Evolutionary conservation across 176 grass and related monocot species (phyloP), one percentile per base, ranked within the genome.

Genomic region (Cocos nucifera): DNA sequence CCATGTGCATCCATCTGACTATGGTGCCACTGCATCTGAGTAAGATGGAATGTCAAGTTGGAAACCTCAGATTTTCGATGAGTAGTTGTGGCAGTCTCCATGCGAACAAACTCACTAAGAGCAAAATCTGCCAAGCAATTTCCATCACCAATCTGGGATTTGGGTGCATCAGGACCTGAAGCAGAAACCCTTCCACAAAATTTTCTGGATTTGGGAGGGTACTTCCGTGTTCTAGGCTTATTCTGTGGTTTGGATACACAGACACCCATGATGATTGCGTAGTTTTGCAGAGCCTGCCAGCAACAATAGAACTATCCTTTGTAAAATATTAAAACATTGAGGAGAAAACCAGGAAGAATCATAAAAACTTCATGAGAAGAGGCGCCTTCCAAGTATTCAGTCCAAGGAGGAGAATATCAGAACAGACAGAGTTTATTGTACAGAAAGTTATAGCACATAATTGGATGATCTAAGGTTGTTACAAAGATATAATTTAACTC

Each of bases 21-120:
- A 57, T 91, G 87, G 54, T 88, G 79, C 87, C 93, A 92, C 59
- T 88, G 80, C 81, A 92, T 82, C 67, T 98, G 84, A 6, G 79
- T 92, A 15, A 84, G 75, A 51, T 92, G 87, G 80, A 86, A 78
- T 21, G 69, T 98, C 69, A 80, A 61, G 64, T 86, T 88, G 28
- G 78, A 69, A 48, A 70, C 79, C 72, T 85, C 78, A 0, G 64
- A 53, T 53, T 91, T 98, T 56, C 77, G 55, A 22, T 44, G 30
- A 57, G 77, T 78, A 1, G 75, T 65, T 4, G 73, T 22, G 49
- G 66, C 74, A 4, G 80, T 79, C 75, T 95, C 90, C 6, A 87
- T 50, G n/a, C 78, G 87, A 53, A 88, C 78, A 54, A 88, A 83
- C 62, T 82, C 78, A 27, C 92, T 88, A 61, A 96, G 15, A 4